A percentile compares a stretch with the other conserved stretches of the same genome.
phyloP scores from a whole-genome alignment of 306 rosid genomes.

The Styphnolobium japonicum region DNA sequence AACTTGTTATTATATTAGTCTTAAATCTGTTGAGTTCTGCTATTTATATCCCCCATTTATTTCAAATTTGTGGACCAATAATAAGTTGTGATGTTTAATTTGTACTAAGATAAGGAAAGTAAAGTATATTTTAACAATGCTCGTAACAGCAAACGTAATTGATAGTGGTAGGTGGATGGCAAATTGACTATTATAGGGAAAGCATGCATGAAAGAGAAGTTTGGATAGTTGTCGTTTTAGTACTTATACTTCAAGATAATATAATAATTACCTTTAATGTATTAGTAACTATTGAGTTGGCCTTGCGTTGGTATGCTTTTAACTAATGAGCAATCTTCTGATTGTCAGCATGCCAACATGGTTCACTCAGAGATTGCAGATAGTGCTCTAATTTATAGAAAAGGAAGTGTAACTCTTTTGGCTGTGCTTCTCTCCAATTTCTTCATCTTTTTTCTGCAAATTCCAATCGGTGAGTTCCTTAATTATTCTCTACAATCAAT shows the following conservation, averaged over 20 bases:
- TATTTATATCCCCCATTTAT: background rate
- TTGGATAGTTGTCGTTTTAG: background rate
- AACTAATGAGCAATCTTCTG: too few relatives aligned
- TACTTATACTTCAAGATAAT: background rate
- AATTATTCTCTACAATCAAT: too few relatives aligned
- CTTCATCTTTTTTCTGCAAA: too few relatives aligned
- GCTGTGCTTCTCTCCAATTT: too few relatives aligned
- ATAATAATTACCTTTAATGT: background rate
- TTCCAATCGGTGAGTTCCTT: too few relatives aligned
- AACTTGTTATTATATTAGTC: background rate
- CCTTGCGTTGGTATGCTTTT: too few relatives aligned
- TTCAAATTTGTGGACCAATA: background rate
- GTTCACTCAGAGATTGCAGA: too few relatives aligned
- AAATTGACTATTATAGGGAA: background rate
- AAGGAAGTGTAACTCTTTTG: too few relatives aligned
- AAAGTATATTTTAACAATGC: background rate
- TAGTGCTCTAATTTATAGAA: too few relatives aligned
- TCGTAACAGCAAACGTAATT: background rate
- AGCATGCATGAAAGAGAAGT: background rate
- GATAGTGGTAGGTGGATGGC: background rate
- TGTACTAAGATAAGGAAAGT: background rate
- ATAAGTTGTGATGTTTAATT: background rate
- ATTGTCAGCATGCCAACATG: too few relatives aligned
- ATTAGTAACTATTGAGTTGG: too few relatives aligned
- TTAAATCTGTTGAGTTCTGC: background rate